Base-by-base conservation (phyloP, 805 yeast genomes). In the Zygotorulaspora florentina region DNA sequence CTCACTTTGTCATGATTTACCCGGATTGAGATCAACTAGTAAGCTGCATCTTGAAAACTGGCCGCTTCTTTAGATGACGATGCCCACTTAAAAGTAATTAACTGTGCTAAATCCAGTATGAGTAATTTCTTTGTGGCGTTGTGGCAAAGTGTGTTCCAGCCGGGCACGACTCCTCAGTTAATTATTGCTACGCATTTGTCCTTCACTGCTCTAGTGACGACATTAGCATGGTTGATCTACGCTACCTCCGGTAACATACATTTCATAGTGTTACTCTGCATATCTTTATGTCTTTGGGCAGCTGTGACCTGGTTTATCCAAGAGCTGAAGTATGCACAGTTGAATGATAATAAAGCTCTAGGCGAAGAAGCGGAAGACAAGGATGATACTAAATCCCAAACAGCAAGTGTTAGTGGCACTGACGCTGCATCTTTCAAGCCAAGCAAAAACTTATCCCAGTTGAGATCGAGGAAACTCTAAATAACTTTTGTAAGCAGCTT, bases 141-240 rank as follows among this genome's bases (percentile, higher is more conserved):
- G 36, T 90, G 97, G 97, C 83, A 85, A 45, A 86, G 96, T 11
- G 79, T 93, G 23, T 87, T 91, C 67, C 82, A 87, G 13, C 97
- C 98, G 5, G 99, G 99, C 1, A 80, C 96, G 1, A 79, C 93
- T 1, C 96, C 97, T 1, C 88, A 95, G 1, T 74, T 93, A 42
- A 73, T 89, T n/a, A 72, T 75, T 31, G 97, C 98, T 2, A 91
- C 97, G 0, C 97, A 93, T 62, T 75, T 71, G 2, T 85, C 96
- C 2, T 93, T 93, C 58, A 70, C 76, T 0, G 73, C 84, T 9
- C 72, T 93, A 45, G 39, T 77, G 4, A 74, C 86, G 1, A 58
- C 63, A 6, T 71, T 91, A 49, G 50, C 70, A 1, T 68, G 73
- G 47, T 75, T 91, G 68, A 74, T 83, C 26, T 78, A 74, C 53